Percentiles rank a stretch among this genome's conserved stretches.
Conservation (phyloP, 306 rosid genomes). For the Corylus americana region DNA sequence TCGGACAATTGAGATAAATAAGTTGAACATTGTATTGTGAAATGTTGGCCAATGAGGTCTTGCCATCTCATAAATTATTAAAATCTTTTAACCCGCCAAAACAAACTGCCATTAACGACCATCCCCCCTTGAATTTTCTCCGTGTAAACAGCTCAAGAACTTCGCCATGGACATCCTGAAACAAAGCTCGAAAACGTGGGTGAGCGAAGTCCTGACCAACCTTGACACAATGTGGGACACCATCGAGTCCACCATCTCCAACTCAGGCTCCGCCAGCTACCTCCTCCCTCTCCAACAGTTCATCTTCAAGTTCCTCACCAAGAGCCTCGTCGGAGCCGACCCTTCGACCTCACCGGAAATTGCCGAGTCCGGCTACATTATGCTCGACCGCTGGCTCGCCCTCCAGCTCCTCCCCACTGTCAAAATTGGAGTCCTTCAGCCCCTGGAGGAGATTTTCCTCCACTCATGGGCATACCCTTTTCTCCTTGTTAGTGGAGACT, state of each 20-base stretch:
- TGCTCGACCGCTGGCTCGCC: slow-evolving; percentile 78
- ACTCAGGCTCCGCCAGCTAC: slow-evolving; percentile 36
- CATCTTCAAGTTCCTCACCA: slow-evolving; percentile 61
- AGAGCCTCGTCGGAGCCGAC: slow-evolving; percentile 64
- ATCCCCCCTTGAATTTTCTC: neutral
- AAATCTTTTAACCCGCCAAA: neutral
- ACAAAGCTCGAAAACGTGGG: slow-evolving; percentile 76
- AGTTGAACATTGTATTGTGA: no score
- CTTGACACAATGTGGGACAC: slow-evolving; percentile 56
- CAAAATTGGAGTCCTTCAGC: slow-evolving; percentile 63
- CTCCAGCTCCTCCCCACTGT: slow-evolving; percentile 77
- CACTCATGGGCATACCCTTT: slow-evolving; percentile 82
- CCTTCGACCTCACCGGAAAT: slow-evolving; percentile 53
- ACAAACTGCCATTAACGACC: neutral
- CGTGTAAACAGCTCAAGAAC: slow-evolving; percentile 50
- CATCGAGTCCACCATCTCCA: slow-evolving; percentile 52
- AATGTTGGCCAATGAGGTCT: no score
- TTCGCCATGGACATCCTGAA: slow-evolving; percentile 55
- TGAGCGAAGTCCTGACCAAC: slow-evolving; percentile 43
- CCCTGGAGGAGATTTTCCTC: slow-evolving; percentile 79
- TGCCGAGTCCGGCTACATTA: slow-evolving; percentile 51
- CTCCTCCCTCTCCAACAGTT: slow-evolving; percentile 50
- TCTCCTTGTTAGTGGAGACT: slow-evolving; percentile 65
- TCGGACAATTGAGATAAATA: no score
- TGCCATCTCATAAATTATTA: no score